Base-by-base conservation (phyloP, 352 stramenopile species). In the Phytophthora lateralis region DNA sequence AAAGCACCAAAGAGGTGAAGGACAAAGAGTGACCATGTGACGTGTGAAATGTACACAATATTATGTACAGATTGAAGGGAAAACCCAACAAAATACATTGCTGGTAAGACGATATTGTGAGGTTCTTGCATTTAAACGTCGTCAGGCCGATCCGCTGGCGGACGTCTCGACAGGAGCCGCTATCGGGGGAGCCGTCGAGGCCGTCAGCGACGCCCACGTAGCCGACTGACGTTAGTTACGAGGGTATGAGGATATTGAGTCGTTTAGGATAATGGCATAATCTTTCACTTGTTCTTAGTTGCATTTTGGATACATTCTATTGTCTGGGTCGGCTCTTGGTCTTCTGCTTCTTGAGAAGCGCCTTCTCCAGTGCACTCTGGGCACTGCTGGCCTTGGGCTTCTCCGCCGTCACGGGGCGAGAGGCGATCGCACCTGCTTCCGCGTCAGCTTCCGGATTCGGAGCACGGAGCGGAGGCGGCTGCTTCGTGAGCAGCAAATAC, bases 401-500 rank as follows among this genome's bases (percentile, higher is more conserved):
- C 20, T 64, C 34, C 17, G 52, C 34, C 1, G 46, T 41, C 2
- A 15, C n/a, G 2, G 56, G 63, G 1, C 47, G 57, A 35, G 57
- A 20, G 3, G 15, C 14, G 18, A 1, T 6, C 34, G 12, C 11
- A n/a, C 12, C 12, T 39, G 34, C 14, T 20, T 39, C 48, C 8
- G 0, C 44, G 6, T 55, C 48, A 18, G 2, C 54, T 53, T 34
- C 49, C 29, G 6, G 18, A 12, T 49, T 47, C 38, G 6, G 50
- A 24, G 29, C 11, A 3, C 38, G 47, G 26, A 69, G 15, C 20
- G 45, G 64, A 15, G 63, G 64, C 21, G 57, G 0, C 18, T 72
- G 57, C 58, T 72, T 72, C 12, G 58, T 65, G 39, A 72, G 52
- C 46, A 72, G 37, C 58, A 72, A 39, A 41, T 72, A 72, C 2